Evolutionary conservation across 345 rosid species (phyloP), one percentile per base, ranked within the genome.

Genomic region (Trapa incisa): DNA sequence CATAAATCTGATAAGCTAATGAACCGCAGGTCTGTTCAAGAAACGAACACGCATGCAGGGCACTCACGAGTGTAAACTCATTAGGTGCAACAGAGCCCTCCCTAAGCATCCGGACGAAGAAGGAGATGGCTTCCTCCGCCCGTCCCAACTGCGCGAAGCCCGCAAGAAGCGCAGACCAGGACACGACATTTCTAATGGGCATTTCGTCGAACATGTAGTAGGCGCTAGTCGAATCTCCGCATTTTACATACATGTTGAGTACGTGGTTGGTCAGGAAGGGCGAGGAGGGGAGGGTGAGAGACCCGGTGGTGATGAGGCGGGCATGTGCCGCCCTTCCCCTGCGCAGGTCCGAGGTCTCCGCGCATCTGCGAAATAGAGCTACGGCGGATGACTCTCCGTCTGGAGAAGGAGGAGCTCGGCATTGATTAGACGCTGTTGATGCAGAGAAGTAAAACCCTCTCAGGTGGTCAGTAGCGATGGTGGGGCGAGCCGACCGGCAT

Each of bases 201-300:
- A 81, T 85, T 85, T 79, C 75, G 16, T 83, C 84, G 76, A 85
- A 85, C 78, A 83, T 58, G 8, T 75, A 67, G 69, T 58, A 50
- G 15, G 75, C 85, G 45, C 63, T 61, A 8, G 9, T 42, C 3
- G 72, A 52, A 39, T 71, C 71, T 7, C 81, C 78, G 32, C 73
- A 77, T 70, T 79, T 85, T 12, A 67, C 37, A 52, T 83, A 85
- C 47, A 78, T 48, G 57, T 75, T 81, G 58, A 85, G 80, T 58
- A 79, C 14, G 43, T 81, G 82, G 61, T 85, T 85, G 48, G 65
- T 66, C 47, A 81, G 73, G 60, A 74, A 83, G 39, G 61, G 75
- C 10, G 79, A 79, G n/a, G 29, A 65, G 41, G 77, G 76, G 57
- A 66, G 37, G 7, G 69, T 62, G 63, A 58, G 63, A 11, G 37